Evolutionary conservation across 2,329 filamentous ascomycete species (phyloP).

Genomic region (Boeremia exigua): DNA sequence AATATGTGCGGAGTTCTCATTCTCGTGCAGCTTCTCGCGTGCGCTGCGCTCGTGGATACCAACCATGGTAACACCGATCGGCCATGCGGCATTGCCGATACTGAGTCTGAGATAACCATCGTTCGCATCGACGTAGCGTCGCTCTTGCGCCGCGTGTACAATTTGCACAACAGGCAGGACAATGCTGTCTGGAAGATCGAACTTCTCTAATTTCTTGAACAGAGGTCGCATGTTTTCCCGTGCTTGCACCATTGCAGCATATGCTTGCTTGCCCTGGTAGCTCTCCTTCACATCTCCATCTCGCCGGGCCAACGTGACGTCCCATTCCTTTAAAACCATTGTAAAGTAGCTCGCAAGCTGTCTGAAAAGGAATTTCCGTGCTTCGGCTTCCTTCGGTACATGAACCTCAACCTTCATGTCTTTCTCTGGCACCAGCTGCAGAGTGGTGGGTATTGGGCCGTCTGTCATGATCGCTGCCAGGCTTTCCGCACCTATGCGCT

Average conservation of each 20-base stretch:
- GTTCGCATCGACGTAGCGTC: conserved; percentile 94
- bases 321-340: conserved; percentile 91
- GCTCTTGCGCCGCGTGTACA: conserved; percentile 85
- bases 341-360: conserved; percentile 96
- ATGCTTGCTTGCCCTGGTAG: conserved; percentile 80
- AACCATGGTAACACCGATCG: conserved; percentile 99
- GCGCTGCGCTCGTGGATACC: conserved; percentile 98
- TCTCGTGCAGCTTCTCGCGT: conserved; percentile 90
- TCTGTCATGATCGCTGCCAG: conserved; percentile 61
- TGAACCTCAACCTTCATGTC: conserved; percentile 80
- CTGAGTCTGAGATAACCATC: conserved; percentile 91
- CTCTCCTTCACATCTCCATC: conserved; percentile 68
- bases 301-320: conserved; percentile 71
- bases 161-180: conserved; percentile 88
- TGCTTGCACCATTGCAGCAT: conserved; percentile 84
- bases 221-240: conserved; percentile 87
- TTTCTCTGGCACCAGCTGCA: conserved; percentile 79
- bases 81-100: conserved; percentile 97
- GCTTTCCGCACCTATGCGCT: conserved; percentile 58
- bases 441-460: conserved; percentile 85
- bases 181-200: conserved; percentile 77
- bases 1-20: conserved; percentile 83
- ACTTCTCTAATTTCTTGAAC: conserved; percentile 86
- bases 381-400: conserved; percentile 68
- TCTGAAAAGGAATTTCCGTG: conserved; percentile 75